Evolutionary conservation across 1,284 basidiomycete genomes (phyloP).

Genomic region (Cryptococcus sp.): DNA sequence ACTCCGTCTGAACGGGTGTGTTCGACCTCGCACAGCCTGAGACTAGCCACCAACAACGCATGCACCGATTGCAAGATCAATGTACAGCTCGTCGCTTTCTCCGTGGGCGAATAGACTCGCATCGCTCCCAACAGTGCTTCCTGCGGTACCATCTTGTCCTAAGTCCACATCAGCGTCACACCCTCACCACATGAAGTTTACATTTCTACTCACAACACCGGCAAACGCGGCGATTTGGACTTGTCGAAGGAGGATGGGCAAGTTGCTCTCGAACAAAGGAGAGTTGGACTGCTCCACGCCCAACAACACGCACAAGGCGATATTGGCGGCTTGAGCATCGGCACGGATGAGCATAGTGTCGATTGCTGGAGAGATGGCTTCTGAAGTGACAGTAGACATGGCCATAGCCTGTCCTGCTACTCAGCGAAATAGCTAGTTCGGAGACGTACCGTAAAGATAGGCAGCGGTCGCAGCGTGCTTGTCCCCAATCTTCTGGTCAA

Average conservation of each 20-base stretch:
- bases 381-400: constrained; percentile 23
- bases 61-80: constrained; percentile 28
- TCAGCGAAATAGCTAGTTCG: not conserved
- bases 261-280: constrained; percentile 21
- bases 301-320: constrained; percentile 25
- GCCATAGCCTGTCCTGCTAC: constrained; percentile 27
- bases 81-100: constrained; percentile 17
- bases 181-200: too few species aligned
- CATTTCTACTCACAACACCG: constrained; percentile 12
- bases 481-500: constrained; percentile 17
- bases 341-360: constrained; percentile 21
- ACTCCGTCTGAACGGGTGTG: constrained; percentile 16
- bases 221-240: constrained; percentile 25
- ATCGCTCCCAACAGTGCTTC: constrained; percentile 25
- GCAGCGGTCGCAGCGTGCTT: constrained; percentile 18
- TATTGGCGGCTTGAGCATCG: constrained; percentile 8
- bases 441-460: constrained; percentile 22
- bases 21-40: constrained; percentile 15
- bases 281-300: constrained; percentile 24
- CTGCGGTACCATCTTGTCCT: constrained; percentile 22
- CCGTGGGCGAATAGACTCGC: constrained; percentile 21
- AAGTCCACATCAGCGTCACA: too few species aligned
- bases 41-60: constrained; percentile 20
- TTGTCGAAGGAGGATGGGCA: constrained; percentile 23
- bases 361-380: constrained; percentile 23